Evolutionary conservation across 2,329 filamentous ascomycete species (phyloP), one percentile per base, ranked within the genome.

Genomic region (Neocatenulostroma microsporum): DNA sequence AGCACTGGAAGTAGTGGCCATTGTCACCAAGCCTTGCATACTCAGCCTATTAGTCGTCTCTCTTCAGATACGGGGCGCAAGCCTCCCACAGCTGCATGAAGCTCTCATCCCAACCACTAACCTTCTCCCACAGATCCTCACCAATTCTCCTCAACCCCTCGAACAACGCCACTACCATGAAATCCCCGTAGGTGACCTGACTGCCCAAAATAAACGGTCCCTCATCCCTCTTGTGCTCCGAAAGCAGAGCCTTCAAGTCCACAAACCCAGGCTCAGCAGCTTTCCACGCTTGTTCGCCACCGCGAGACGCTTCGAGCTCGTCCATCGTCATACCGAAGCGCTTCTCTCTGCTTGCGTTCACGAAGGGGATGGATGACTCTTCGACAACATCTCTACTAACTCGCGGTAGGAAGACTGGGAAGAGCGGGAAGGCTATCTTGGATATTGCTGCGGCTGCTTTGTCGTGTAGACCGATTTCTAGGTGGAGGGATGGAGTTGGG

Each of bases 281-380:
- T 32, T 44, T 26, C 49, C 50, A 55, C 7, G 47, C 50, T 17
- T 37, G 26, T 34, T 51, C 46, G 5, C 50, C 49, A 62, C 54
- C n/a, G 11, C 40, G 47, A 6, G 29, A 53, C 39, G 62, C 63
- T 2, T 47, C 45, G 6, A 48, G 38, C 19, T 49, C 44, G 25
- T 51, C 45, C 5, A 49, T 36, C 5, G 34, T 38, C 42, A 45
- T 41, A 5, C 51, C 51, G 13, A 50, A 44, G 10, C 8, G 12
- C 10, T 37, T 39, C 23, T 45, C 41, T 11, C 41, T 36, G 10
- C 36, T 37, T 26, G 20, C 36, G 12, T 33, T 34, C 39, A 50
- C 51, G 13, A 25, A 37, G 5, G 36, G 28, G 2, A 29, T 36
- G 17, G 45, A 41, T 55, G 58, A 41, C 58, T 58, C 11, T 55